Evolutionary conservation across 495 filamentous ascomycete species (phyloP).

Genomic region (Neurospora sp.): DNA sequence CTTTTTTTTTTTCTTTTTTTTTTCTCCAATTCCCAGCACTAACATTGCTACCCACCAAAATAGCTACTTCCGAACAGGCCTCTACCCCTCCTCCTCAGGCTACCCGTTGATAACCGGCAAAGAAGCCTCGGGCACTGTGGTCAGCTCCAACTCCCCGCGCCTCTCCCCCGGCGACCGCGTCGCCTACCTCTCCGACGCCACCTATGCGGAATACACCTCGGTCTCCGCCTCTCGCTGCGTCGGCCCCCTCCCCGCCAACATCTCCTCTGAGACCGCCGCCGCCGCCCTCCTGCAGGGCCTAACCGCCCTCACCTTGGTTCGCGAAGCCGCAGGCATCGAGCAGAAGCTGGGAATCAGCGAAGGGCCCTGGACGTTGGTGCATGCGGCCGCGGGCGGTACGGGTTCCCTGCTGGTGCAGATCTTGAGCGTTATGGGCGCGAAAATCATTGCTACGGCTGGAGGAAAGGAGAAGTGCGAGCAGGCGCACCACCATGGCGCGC

Average conservation of each 20-base stretch:
- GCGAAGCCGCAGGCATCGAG: conserved; percentile 65
- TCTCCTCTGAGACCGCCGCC: conserved; percentile 53
- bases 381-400: conserved; percentile 85
- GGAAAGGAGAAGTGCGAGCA: conserved; percentile 61
- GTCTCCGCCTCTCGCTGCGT: conserved; percentile 45
- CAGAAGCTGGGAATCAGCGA: conserved; percentile 15
- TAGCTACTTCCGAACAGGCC: conserved; percentile 83
- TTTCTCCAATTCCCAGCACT: too few species aligned
- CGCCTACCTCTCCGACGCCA: conserved; percentile 46
- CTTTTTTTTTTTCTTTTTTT: too few species aligned
- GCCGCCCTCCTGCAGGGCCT: conserved; percentile 72
- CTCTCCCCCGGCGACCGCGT: conserved; percentile 59
- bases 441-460: conserved; percentile 74
- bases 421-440: conserved; percentile 60
- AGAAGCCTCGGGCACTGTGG: conserved; percentile 53
- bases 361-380: conserved; percentile 78
- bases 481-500: conserved; percentile 58
- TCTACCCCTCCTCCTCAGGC: conserved; percentile 50
- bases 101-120: conserved; percentile 76
- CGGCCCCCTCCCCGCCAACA: conserved; percentile 48
- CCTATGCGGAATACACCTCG: conserved; percentile 70
- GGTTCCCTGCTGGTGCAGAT: conserved; percentile 72
- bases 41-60: too few species aligned
- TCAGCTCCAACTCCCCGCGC: conserved; percentile 26
- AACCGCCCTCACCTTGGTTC: conserved; percentile 73